These are phyloP conservation scores for Postia placenta DNA, from an alignment of 768 basidiomycete genomes.

Conservation along the genomic window DNA sequence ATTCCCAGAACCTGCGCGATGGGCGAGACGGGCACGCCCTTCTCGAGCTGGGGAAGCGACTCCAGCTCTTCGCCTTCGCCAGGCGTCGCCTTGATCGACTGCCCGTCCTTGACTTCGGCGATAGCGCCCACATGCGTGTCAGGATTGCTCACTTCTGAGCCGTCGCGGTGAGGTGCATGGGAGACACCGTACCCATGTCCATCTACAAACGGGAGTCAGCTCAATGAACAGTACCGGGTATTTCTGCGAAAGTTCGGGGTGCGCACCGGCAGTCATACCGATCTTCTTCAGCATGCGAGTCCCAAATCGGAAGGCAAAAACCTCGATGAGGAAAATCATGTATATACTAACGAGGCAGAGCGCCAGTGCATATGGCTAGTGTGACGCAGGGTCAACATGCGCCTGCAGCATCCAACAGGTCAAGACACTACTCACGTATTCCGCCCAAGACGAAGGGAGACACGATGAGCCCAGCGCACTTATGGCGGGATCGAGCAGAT, in stretches of 20 bases:
- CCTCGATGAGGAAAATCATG: slow-evolving; percentile 75
- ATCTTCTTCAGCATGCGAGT: slow-evolving; percentile 60
- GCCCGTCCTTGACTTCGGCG: neutral
- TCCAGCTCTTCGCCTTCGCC: neutral
- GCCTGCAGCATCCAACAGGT: neutral
- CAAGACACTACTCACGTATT: slow-evolving; percentile 52
- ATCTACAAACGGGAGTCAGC: too few species aligned
- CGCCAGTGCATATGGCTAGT: slow-evolving; percentile 75
- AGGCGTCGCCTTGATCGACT: neutral
- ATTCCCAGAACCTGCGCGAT: slow-evolving; percentile 78
- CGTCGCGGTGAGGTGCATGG: neutral
- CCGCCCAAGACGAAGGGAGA: slow-evolving; percentile 59
- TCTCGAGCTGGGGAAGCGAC: neutral
- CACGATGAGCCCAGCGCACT: slow-evolving; percentile 68
- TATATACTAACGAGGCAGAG: slow-evolving; percentile 81
- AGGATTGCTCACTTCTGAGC: neutral
- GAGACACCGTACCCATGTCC: too few species aligned
- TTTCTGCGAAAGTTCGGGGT: neutral
- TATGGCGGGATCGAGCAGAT: slow-evolving; percentile 72
- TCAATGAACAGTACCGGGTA: too few species aligned
- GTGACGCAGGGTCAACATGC: neutral
- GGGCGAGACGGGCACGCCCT: slow-evolving; percentile 21
- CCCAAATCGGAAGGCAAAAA: slow-evolving; percentile 86
- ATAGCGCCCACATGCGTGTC: neutral
- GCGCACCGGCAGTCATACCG: slow-evolving; percentile 57